Conservation (phyloP, 495 filamentous ascomycete species). For the Pseudoneurospora amorphoporcata region DNA sequence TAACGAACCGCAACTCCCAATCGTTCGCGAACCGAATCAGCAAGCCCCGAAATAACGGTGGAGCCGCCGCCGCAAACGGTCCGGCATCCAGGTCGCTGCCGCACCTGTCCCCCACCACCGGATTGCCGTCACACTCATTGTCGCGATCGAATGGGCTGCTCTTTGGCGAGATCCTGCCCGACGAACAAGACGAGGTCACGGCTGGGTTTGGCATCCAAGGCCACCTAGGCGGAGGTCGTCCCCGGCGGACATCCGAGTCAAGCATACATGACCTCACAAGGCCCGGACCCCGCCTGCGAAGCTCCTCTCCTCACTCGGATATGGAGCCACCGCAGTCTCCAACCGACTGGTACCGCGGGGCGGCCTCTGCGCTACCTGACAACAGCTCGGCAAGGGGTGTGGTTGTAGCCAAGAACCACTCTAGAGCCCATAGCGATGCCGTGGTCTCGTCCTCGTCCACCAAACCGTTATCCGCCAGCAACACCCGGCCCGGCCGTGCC, state of each 20-base stretch:
- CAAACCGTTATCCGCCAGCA: constrained; percentile 14
- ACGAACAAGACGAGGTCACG: constrained; percentile 27
- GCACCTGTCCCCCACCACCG: constrained; percentile 14
- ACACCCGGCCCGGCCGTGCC: constrained; percentile 15
- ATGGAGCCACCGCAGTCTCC: constrained; percentile 41
- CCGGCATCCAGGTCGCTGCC: constrained; percentile 36
- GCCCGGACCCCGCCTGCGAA: constrained; percentile 24
- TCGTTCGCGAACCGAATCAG: constrained; percentile 44
- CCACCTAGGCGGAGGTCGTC: constrained; percentile 7
- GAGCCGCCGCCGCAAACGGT: constrained; percentile 15
- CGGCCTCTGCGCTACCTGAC: constrained; percentile 21
- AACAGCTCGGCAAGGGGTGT: constrained; percentile 18
- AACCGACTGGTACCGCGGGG: constrained; percentile 42
- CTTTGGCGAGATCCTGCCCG: constrained; percentile 43
- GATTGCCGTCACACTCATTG: background rate
- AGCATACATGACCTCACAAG: constrained; percentile 23
- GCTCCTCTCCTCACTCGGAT: constrained; percentile 35
- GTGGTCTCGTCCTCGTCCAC: constrained; percentile 15
- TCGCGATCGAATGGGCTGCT: constrained; percentile 27
- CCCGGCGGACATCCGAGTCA: constrained; percentile 39
- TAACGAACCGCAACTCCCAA: constrained; percentile 26
- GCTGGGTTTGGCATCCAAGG: constrained; percentile 41
- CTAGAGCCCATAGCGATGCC: constrained; percentile 40
- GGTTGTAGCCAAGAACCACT: constrained; percentile 29
- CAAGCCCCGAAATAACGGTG: constrained; percentile 27